Base-by-base conservation (phyloP, 495 filamentous ascomycete genomes). In the Aspergillus sclerotioniger region DNA sequence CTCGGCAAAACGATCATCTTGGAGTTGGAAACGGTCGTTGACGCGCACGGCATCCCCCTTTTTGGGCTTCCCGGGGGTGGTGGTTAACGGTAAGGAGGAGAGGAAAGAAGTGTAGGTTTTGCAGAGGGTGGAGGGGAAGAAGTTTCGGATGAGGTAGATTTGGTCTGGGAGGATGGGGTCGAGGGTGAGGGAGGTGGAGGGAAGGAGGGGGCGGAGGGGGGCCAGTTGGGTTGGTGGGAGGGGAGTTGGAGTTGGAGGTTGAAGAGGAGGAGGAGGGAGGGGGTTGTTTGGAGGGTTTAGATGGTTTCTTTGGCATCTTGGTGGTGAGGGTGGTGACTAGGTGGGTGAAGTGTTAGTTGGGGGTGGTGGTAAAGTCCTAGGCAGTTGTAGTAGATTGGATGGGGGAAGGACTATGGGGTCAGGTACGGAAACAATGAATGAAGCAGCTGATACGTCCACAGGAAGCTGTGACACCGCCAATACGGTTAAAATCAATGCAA, bases 1-100 rank as follows among this genome's bases (percentile, higher is more conserved):
- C 65, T 88, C 80, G 3, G 92, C 88, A 66, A 96, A 96, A 8
- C 51, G 67, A 28, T 79, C 68, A 73, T 98, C 93, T 33, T 90
- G 77, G 41, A 94, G 78, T 75, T 96, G 90, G 69, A 89, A 94
- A 29, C 93, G 86, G 67, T 97, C 93, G 68, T 98, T 98, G 43
- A 96, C 89, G 17, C 93, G 80, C 28, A 92, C 72, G 0, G 93
- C 93, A 43, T 95, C 86, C 45, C 90, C 92, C 61, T 84, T 86
- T 75, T 92, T 95, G 7, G 92, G 92, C 49, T 86, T 86, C 0
- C 86, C 88, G 0, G 91, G 91, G 0, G 92, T 96, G 0, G 92
- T 96, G 15, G 78, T 80, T 33, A 97, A 75, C 0, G 90, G 86
- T 17, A 96, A 73, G 0, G 79, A 82, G n/a, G 82, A 78, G 0